Percentiles rank a stretch among this genome's conserved stretches.
These are phyloP conservation scores for Clitopilus passeckerianus DNA, from an alignment of 768 basidiomycete genomes.

Conservation along the genomic window DNA sequence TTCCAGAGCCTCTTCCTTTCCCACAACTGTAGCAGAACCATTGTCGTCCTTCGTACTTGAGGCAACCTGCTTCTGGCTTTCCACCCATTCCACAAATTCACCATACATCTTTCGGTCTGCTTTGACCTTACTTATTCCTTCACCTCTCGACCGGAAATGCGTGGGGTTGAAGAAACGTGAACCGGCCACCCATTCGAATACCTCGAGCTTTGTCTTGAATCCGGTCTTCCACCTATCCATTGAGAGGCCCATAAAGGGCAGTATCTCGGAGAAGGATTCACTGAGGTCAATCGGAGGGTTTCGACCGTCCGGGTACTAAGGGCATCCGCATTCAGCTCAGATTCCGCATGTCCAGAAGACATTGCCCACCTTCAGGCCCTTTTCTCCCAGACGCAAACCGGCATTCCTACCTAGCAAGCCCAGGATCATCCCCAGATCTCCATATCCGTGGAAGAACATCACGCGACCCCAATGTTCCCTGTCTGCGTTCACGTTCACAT, in stretches of 20 bases:
- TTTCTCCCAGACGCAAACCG: constrained; percentile 43
- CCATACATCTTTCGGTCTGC: constrained; percentile 51
- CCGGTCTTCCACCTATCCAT: constrained; percentile 46
- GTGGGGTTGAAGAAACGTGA: constrained; percentile 49
- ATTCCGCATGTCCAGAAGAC: background rate
- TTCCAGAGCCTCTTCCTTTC: constrained; percentile 41
- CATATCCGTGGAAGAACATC: constrained; percentile 57
- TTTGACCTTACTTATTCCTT: constrained; percentile 37
- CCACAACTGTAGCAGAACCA: constrained; percentile 7
- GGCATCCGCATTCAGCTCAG: background rate
- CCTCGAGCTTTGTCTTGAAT: constrained; percentile 46
- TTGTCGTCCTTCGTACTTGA: constrained; percentile 10
- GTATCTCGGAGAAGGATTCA: constrained; percentile 41
- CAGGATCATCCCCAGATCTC: constrained; percentile 70
- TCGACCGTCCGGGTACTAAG: constrained; percentile 32
- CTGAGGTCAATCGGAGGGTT: constrained; percentile 47
- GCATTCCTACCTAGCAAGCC: constrained; percentile 47
- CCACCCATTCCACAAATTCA: constrained; percentile 50
- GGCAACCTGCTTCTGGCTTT: background rate
- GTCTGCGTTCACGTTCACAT: constrained; percentile 55
- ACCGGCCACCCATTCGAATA: constrained; percentile 54
- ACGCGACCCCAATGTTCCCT: constrained; percentile 45
- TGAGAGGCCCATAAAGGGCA: constrained; percentile 54
- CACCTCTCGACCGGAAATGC: constrained; percentile 28
- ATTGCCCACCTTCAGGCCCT: constrained; percentile 48